A percentile compares a stretch with the other conserved stretches of the same genome.
These are phyloP conservation scores for Naganishia onofrii DNA, from an alignment of 768 basidiomycete species.

Conservation along the genomic window DNA sequence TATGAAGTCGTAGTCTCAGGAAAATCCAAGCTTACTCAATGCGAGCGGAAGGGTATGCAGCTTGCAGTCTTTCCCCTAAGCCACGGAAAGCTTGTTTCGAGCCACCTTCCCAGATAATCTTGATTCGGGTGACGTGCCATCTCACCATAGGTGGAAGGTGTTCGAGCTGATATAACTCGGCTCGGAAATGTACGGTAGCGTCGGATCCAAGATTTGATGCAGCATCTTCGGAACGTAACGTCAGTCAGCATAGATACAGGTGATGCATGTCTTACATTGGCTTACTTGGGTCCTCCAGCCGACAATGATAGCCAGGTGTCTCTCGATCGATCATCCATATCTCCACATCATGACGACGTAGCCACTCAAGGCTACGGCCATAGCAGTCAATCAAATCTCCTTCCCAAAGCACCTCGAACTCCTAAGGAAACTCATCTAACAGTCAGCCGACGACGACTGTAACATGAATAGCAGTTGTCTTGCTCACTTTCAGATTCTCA, in stretches of 20 bases:
- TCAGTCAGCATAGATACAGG: neutral
- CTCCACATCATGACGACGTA: neutral
- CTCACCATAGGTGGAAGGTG: neutral
- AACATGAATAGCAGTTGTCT: too few species aligned
- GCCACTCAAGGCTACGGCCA: constrained; percentile 9
- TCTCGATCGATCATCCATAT: constrained; percentile 11
- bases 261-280: neutral
- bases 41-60: constrained; percentile 54
- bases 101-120: neutral
- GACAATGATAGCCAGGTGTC: neutral
- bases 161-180: neutral
- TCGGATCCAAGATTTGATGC: neutral
- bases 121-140: constrained; percentile 3
- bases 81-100: constrained; percentile 26
- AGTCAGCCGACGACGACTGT: neutral
- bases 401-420: constrained; percentile 18
- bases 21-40: neutral
- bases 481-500: neutral
- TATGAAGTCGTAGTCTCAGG: too few species aligned
- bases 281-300: neutral
- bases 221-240: neutral
- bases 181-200: constrained; percentile 10
- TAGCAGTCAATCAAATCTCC: constrained; percentile 16
- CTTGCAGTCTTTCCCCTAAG: constrained; percentile 29
- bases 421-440: neutral